Evolutionary conservation across 2,329 filamentous ascomycete species (phyloP), one percentile per base, ranked within the genome.

Genomic region (Lizonia empirigonia): DNA sequence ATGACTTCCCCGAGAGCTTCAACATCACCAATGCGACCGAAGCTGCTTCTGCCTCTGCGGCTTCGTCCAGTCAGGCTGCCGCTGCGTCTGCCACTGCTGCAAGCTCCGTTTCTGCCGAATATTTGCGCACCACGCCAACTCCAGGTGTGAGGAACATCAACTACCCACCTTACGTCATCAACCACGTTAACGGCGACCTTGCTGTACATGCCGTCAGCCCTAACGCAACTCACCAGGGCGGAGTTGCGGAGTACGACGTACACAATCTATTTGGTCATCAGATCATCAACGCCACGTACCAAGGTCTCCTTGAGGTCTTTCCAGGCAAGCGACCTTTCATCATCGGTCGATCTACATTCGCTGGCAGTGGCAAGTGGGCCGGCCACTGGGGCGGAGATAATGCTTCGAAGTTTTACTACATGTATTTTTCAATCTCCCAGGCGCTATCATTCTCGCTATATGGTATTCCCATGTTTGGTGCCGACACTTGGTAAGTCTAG

Each of bases 361-460:
- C 89, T 8, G 90, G 90, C 3, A 84, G 84, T 0, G 90, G 91
- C 1, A 85, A 84, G 68, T 88, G 82, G 76, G 86, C 89, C 1
- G 90, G 89, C 1, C 90, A 94, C 72, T 95, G 90, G 90, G 89
- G 89, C 23, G 89, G 72, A 22, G 77, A 93, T 70, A 92, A 91
- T 65, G 75, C 78, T 15, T 87, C 85, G 3, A 80, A 83, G 12
- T 93, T 87, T 84, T 80, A 81, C 0, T 88, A 85, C 68, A 88
- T 92, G 83, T 88, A 82, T 71, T 86, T 88, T 70, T 86, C 85
- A 9, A 94, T 94, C 62, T 84, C 88, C 0, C 88, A 92, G 70
- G 89, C 88, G 1, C 78, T 95, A 0, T 85, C 83, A 3, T 92
- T 91, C 72, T 84, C 82, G 1, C 78, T 91, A 4, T 90, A 88